phyloP scores from a whole-genome alignment of 1,139 yeast species.

The Scheffersomyces quercinus region DNA sequence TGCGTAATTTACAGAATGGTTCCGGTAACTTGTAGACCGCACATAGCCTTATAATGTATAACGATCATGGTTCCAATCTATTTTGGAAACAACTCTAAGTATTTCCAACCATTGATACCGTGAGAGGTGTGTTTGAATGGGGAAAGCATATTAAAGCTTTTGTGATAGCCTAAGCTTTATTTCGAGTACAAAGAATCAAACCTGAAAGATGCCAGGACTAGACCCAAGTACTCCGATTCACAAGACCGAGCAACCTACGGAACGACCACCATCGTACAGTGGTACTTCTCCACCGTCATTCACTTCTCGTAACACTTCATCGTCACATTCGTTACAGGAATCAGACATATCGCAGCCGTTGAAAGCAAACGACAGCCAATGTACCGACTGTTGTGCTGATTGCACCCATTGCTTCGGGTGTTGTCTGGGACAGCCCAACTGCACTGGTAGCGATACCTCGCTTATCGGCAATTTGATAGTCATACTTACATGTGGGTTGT shows the following conservation, averaged over 20 bases:
- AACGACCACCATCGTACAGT: constrained; percentile 10
- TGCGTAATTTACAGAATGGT: no score
- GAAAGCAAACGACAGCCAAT: constrained; percentile 13
- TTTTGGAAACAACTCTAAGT: no score
- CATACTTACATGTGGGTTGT: constrained; percentile 13
- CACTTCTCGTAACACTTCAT: constrained; percentile 6
- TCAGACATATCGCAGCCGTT: constrained; percentile 16
- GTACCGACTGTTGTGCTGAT: constrained; percentile 16
- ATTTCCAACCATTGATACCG: no score
- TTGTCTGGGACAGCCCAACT: constrained; percentile 14
- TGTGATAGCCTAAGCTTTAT: not conserved
- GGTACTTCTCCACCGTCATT: constrained; percentile 9
- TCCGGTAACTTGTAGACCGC: no score
- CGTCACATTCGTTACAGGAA: constrained; percentile 18
- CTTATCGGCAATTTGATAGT: constrained; percentile 12
- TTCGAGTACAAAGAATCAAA: no score
- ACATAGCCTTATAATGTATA: no score
- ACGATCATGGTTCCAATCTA: no score
- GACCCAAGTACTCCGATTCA: no score
- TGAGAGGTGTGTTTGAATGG: no score
- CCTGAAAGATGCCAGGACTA: no score
- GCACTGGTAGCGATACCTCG: constrained; percentile 16
- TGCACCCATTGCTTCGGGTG: constrained; percentile 19
- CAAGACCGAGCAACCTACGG: no score
- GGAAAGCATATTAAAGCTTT: not conserved